Evolutionary conservation across 2,329 filamentous ascomycete species (phyloP), one percentile per base, ranked within the genome.

Genomic region (Ophiostoma australiae): DNA sequence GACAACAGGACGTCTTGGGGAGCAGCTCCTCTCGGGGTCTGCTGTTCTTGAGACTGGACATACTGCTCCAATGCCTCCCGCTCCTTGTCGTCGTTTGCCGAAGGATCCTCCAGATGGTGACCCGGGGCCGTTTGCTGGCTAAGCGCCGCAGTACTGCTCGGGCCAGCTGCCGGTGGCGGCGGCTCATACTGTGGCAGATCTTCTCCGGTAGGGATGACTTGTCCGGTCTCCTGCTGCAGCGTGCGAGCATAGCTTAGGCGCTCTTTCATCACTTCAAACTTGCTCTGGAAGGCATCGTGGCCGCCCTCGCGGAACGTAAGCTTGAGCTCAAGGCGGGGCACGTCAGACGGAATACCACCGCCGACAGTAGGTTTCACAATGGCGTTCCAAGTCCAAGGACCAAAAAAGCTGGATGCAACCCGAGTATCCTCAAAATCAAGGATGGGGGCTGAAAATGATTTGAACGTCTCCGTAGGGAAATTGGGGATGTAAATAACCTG

Each of bases 281-380:
- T 87, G 69, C 88, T 87, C 76, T 94, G 90, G 77, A 97, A 98
- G 75, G 97, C 93, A 79, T 91, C 95, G 72, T 94, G 94, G n/a
- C 94, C 94, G 63, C 94, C 94, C 73, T 98, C 94, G 78, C 93
- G 94, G 83, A 98, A 98, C 31, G 90, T 93, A 76, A 97, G 85
- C 78, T 91, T 93, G 75, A 97, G 80, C 76, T 95, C 92, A 63
- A 97, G 84, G 37, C 89, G 88, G 23, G 90, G 86, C 73, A 92
- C 85, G 31, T 90, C 84, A 5, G 90, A 81, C 0, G 94, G 92
- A 69, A 97, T 91, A 68, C 92, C 92, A 52, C 95, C 95, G 48
- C 91, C 91, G 0, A 90, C 82, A 33, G 97, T 92, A 1, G 94
- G 93, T 76, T 91, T 90, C 72, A 96, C 88, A 65, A 90, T 82